phyloP scores from a whole-genome alignment of 2,329 filamentous ascomycete genomes.

The Davidsoniella virescens region DNA sequence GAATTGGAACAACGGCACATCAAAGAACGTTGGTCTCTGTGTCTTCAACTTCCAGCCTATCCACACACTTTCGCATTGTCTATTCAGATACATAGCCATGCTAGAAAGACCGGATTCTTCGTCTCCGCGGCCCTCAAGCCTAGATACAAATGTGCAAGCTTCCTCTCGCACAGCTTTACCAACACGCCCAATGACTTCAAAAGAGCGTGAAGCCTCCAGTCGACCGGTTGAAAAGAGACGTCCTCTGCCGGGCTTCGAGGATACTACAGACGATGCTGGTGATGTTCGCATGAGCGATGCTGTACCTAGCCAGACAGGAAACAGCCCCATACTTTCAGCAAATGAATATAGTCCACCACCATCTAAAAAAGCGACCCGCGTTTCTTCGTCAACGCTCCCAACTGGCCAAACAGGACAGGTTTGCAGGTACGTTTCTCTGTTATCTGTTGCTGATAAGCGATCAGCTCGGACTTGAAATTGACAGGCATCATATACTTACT shows the following conservation, averaged over 20 bases:
- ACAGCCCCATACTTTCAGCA: not conserved
- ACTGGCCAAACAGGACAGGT: conserved; percentile 35
- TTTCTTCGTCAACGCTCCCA: conserved; percentile 1
- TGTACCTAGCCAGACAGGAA: not conserved
- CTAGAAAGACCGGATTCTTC: not conserved
- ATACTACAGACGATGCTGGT: conserved; percentile 4
- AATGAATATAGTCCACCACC: conserved; percentile 6
- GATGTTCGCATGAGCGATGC: conserved; percentile 7
- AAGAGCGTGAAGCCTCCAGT: not conserved
- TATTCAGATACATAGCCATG: conserved; percentile 1
- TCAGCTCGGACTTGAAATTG: not conserved
- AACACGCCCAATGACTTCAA: conserved; percentile 6
- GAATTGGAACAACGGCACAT: too few relatives aligned
- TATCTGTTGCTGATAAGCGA: conserved; percentile 14
- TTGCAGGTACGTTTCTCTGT: conserved; percentile 44
- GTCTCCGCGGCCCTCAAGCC: not conserved
- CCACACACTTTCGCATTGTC: not conserved
- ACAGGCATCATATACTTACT: conserved; percentile 13
- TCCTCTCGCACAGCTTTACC: conserved; percentile 8
- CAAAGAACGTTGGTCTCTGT: too few relatives aligned
- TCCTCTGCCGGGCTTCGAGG: conserved; percentile 8
- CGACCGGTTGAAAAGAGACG: conserved; percentile 1
- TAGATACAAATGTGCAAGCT: not conserved
- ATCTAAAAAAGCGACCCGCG: conserved; percentile 1
- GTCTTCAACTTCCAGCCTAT: not conserved